Percentiles rank a stretch among this genome's conserved stretches.
phyloP scores from a whole-genome alignment of 306 rosid genomes.

The Acacia melanoxylon region DNA sequence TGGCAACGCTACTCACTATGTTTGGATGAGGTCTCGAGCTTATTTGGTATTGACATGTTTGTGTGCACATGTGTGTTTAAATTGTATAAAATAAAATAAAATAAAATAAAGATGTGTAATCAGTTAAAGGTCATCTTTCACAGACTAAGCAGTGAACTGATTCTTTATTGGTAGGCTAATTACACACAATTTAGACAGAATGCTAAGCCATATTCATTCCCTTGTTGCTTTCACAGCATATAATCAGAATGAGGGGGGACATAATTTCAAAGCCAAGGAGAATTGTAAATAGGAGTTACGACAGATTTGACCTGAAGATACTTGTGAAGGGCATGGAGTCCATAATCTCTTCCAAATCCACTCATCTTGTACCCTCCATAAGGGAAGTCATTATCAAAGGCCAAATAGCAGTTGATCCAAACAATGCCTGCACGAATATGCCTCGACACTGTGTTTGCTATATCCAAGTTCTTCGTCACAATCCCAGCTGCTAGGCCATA shows the following conservation, averaged over 20 bases:
- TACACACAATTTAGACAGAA: neutral
- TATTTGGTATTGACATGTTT: too few species aligned
- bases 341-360: conserved; percentile 84
- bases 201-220: neutral
- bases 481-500: conserved; percentile 89
- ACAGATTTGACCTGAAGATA: conserved; percentile 78
- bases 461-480: conserved; percentile 66
- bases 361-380: conserved; percentile 85
- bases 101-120: neutral
- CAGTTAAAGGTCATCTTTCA: neutral
- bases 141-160: neutral
- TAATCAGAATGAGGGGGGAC: neutral
- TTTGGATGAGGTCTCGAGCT: too few species aligned
- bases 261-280: conserved; percentile 79
- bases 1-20: too few species aligned
- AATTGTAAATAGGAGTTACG: conserved; percentile 72
- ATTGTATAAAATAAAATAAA: too few species aligned
- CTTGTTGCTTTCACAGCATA: neutral
- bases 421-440: conserved; percentile 74
- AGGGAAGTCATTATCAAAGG: conserved; percentile 64
- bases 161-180: neutral
- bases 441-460: conserved; percentile 79
- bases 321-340: conserved; percentile 64
- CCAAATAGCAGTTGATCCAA: conserved; percentile 88
- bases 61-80: too few species aligned